Conservation (phyloP, 345 rosid species). For the Melaleuca alternifolia region DNA sequence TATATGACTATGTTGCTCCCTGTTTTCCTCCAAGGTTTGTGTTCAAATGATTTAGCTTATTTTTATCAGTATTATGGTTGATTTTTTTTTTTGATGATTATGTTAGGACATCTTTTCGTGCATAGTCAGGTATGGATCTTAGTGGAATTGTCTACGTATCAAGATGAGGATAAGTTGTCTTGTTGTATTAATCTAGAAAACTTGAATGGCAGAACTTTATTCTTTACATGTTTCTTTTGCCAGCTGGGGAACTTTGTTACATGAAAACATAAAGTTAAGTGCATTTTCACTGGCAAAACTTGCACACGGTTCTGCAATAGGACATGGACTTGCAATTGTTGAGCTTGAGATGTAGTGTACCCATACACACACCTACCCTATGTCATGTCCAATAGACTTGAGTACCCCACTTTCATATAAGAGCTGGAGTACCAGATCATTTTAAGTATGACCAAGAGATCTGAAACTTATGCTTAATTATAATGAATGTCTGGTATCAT, state of each 20-base stretch:
- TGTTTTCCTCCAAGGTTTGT: slow-evolving; percentile 92
- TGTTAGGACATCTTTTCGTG: not conserved
- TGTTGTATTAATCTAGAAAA: not conserved
- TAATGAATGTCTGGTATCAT: not conserved
- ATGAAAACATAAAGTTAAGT: not conserved
- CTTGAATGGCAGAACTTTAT: not conserved
- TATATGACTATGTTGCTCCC: slow-evolving; percentile 97
- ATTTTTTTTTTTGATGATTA: not conserved
- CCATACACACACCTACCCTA: not conserved
- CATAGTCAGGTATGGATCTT: not conserved
- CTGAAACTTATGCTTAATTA: not conserved
- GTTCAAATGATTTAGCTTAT: not conserved
- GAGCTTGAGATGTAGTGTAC: not conserved
- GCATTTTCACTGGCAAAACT: not conserved
- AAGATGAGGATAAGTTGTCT: not conserved
- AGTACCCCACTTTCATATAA: not conserved
- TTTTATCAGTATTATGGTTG: not conserved
- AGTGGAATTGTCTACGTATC: not conserved
- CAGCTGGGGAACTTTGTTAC: not conserved
- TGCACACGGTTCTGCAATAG: not conserved
- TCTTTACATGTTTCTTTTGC: not conserved
- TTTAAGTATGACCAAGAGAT: not conserved
- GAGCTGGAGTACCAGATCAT: not conserved
- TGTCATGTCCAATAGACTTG: not conserved
- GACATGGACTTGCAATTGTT: not conserved